Evolutionary conservation across 169 alveolate genomes (phyloP).

Genomic region (Condylostoma magnum): DNA sequence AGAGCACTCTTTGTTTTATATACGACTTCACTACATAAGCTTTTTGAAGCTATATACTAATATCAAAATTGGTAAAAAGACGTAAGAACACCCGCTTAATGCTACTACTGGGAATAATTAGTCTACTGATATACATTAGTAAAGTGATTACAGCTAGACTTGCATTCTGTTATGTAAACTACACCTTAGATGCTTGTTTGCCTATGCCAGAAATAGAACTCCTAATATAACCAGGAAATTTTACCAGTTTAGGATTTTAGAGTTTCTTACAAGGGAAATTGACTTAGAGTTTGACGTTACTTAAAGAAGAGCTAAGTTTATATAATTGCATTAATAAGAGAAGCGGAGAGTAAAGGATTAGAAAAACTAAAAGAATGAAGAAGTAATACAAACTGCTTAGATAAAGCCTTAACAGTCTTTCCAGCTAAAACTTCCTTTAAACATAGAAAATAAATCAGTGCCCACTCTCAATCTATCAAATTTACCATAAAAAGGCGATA

Average conservation of each 20-base stretch:
- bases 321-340: slow-evolving; percentile 26
- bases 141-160: neutral
- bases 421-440: too few species aligned
- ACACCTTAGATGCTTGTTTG: slow-evolving; percentile 72
- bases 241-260: slow-evolving; percentile 73
- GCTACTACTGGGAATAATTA: neutral
- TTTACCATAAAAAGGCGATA: too few species aligned
- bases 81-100: neutral
- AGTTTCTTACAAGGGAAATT: slow-evolving; percentile 75
- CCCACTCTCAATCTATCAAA: too few species aligned
- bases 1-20: slow-evolving; percentile 1
- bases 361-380: too few species aligned
- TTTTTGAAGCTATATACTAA: slow-evolving; percentile 27
- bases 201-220: slow-evolving; percentile 72
- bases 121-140: neutral
- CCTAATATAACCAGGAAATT: slow-evolving; percentile 78
- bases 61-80: neutral
- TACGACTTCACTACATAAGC: slow-evolving; percentile 18
- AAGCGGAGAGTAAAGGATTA: neutral
- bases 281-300: slow-evolving; percentile 81
- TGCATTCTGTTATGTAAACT: slow-evolving; percentile 58
- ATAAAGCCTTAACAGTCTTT: too few species aligned
- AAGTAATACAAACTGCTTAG: too few species aligned
- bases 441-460: too few species aligned
- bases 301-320: slow-evolving; percentile 39